These are phyloP conservation scores for Triangularia setosa DNA, from an alignment of 2,329 filamentous ascomycete genomes.

Conservation along the genomic window DNA sequence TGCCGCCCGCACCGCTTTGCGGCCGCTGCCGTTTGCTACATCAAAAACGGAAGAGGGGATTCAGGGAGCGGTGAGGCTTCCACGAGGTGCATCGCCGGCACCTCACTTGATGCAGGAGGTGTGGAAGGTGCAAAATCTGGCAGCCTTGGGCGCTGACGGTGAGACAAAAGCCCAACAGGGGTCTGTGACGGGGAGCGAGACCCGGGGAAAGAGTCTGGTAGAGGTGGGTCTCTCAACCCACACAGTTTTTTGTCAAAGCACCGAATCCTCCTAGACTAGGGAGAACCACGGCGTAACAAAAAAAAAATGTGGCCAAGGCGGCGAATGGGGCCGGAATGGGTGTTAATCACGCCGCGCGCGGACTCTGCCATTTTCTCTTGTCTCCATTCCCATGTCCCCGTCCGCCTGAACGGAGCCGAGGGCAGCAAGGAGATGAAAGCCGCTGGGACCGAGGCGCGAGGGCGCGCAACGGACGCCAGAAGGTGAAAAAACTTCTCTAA, in stretches of 20 bases:
- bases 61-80: background rate
- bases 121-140: background rate
- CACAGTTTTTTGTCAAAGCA: background rate
- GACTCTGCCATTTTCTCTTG: slow-evolving; percentile 2
- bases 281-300: slow-evolving; percentile 7
- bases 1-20: background rate
- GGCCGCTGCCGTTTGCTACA: background rate
- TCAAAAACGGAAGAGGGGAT: background rate
- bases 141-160: slow-evolving; percentile 7
- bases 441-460: background rate
- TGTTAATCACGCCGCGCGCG: slow-evolving; percentile 8
- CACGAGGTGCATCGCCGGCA: background rate
- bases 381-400: background rate
- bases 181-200: background rate
- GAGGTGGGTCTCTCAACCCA: background rate
- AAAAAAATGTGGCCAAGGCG: slow-evolving; percentile 11
- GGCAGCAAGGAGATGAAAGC: background rate
- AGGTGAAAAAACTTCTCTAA: slow-evolving; percentile 5
- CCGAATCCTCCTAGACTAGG: background rate
- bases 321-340: slow-evolving; percentile 13
- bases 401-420: background rate
- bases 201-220: background rate
- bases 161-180: background rate
- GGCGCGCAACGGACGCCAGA: background rate
- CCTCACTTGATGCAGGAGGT: background rate